These are phyloP conservation scores for Apiosordaria backusii DNA, from an alignment of 495 filamentous ascomycete species.

Conservation along the genomic window DNA sequence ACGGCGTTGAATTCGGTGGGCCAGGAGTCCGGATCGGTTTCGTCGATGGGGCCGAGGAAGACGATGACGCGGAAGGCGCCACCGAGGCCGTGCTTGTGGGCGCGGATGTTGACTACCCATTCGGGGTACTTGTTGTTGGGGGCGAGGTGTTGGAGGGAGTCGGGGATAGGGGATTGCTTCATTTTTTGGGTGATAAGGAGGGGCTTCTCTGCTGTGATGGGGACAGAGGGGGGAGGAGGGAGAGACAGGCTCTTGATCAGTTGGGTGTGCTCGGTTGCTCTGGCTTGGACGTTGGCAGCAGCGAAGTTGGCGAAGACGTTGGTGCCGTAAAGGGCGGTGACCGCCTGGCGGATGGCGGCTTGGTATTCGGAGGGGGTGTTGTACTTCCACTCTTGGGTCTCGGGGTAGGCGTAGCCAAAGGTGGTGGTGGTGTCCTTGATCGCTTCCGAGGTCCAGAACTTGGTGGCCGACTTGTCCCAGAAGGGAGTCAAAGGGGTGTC, in stretches of 20 bases:
- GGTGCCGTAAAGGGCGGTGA: slow-evolving; percentile 25
- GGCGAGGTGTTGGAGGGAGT: slow-evolving; percentile 26
- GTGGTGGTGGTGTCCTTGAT: slow-evolving; percentile 32
- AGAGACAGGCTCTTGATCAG: neutral
- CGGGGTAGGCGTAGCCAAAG: slow-evolving; percentile 60
- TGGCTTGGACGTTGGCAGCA: slow-evolving; percentile 14
- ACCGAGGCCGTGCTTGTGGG: slow-evolving; percentile 39
- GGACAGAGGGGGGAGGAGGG: neutral
- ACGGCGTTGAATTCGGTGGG: slow-evolving; percentile 36
- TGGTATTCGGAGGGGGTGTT: slow-evolving; percentile 16
- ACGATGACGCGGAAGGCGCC: slow-evolving; percentile 40
- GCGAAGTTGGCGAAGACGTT: slow-evolving; percentile 28
- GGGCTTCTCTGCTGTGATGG: neutral
- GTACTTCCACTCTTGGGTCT: slow-evolving; percentile 41
- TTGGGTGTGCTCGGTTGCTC: slow-evolving; percentile 8
- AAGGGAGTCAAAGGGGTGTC: slow-evolving; percentile 45
- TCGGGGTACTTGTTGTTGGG: slow-evolving; percentile 40
- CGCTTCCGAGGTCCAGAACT: slow-evolving; percentile 47
- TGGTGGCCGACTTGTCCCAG: slow-evolving; percentile 35
- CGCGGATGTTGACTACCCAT: slow-evolving; percentile 42
- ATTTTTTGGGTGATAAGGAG: neutral
- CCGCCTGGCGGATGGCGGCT: slow-evolving; percentile 14
- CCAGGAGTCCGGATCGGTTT: slow-evolving; percentile 28
- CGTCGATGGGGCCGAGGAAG: slow-evolving; percentile 39
- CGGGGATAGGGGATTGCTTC: slow-evolving; percentile 20